Base-by-base conservation (phyloP, 108 stramenopile genomes). In the Nitzschia palea region DNA sequence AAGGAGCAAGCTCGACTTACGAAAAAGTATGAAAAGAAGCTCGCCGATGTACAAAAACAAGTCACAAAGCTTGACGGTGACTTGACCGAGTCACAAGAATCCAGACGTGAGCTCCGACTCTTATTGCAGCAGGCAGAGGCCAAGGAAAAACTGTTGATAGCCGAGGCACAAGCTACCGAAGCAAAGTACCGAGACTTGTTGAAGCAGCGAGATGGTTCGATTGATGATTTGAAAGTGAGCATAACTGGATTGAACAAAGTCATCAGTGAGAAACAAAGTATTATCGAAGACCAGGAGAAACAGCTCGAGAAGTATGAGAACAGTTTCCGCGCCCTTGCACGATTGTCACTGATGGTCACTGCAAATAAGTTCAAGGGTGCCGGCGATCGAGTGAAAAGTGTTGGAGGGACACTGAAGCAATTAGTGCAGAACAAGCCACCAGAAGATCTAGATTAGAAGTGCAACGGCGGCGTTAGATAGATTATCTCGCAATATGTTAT, bases 11-110 rank as follows among this genome's bases (percentile, higher is more conserved):
- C 26, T 27, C 73, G 70, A 9, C 57, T 84, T 17, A 77, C 15
- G 18, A 50, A 70, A 30, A 76, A 74, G 60, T 80, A 84, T 50
- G 73, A 70, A 50, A 36, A 31, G 2, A 61, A 77, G 47, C 42
- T 84, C 2, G 43, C 48, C 17, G 72, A 52, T 3, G 27, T 80
- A 20, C 28, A 67, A 31, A 63, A 69, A 5, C 55, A 36, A 15
- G 56, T 80, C 5, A 9, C 30, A 32, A 43, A 25, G 15, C 43
- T 83, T 18, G 71, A 83, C 57, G 18, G 15, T 3, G 67, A 73
- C 25, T 35, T 83, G 44, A 28, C 29, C 29, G 43, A 36, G 15
- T 28, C 76, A 0, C 27, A 63, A 34, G 44, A 32, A 12, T 44
- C 52, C 6, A 65, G 37, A 22, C 34, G 3, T 0, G 57, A 77